Base-by-base conservation (phyloP, 495 filamentous ascomycete genomes). In the Copromyces sp. region DNA sequence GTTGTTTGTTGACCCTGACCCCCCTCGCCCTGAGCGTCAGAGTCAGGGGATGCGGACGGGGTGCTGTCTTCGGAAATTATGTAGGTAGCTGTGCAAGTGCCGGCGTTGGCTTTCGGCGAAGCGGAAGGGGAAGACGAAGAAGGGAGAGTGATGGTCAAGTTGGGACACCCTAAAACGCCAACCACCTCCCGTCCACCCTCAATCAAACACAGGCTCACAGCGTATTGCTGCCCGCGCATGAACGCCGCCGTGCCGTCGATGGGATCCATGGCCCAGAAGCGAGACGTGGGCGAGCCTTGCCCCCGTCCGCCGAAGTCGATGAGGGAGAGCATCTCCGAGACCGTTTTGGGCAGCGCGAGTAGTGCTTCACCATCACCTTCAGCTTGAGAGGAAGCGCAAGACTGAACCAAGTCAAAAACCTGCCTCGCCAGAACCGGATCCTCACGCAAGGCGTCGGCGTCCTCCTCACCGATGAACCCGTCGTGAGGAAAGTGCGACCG, bases 221-320 rank as follows among this genome's bases (percentile, higher is more conserved):
- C 88, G 70, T 90, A 90, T 75, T 90, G 89, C 75, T 86, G 83
- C 9, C 83, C 84, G 41, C 79, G 78, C 69, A 90, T 83, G 72
- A 87, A 90, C 6, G 85, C 84, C 3, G 83, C 84, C 4, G 89
- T 90, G 39, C 89, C 89, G 70, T 90, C 89, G 14, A 90, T 85
- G 1, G 89, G 89, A 75, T 90, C 89, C 29, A 90, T 77, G 9
- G 86, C 84, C 89, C 89, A 90, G 24, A 85, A 79, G n/a, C 86
- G 79, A 2, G 80, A 80, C 1, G 76, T 77, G 7, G 73, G 75
- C 0, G 80, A 82, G 39, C 84, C 83, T 1, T 71, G 74, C 2
- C 82, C 83, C 39, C 76, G 77, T 1, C 82, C 86, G 9, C 88
- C 89, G 5, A 87, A 78, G 72, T 90, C 89, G 69, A 90, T 89